A percentile compares a stretch with the other conserved stretches of the same genome.
Conservation (phyloP, 1,139 yeast species). For the Yamadazyma atmosphaerica region DNA sequence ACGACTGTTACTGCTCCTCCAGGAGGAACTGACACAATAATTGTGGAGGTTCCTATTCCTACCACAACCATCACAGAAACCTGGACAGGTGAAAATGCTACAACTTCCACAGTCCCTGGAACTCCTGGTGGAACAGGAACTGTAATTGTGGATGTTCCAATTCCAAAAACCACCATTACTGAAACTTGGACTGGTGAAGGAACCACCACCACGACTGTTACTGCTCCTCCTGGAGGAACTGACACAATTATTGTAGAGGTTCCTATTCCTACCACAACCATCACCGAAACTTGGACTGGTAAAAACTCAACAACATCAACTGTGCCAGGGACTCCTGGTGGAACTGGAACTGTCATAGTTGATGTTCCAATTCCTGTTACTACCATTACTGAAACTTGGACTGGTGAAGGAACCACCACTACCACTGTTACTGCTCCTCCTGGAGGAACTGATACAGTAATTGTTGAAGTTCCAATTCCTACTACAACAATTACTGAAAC, state of each 20-base stretch:
- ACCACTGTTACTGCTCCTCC: slow-evolving; percentile 13
- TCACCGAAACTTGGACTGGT: slow-evolving; percentile 13
- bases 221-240: background rate
- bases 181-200: background rate
- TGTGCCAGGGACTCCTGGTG: background rate
- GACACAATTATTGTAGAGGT: slow-evolving; percentile 12
- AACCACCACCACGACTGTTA: background rate
- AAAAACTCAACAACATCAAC: background rate
- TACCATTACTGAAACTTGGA: slow-evolving; percentile 4
- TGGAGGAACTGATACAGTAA: slow-evolving; percentile 18
- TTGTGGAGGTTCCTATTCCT: slow-evolving; percentile 6
- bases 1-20: background rate
- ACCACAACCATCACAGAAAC: slow-evolving; percentile 1
- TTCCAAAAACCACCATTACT: background rate
- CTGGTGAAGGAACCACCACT: slow-evolving; percentile 15
- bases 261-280: slow-evolving; percentile 16
- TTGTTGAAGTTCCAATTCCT: slow-evolving; percentile 4
- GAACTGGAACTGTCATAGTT: slow-evolving; percentile 6
- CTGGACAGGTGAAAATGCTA: slow-evolving; percentile 4
- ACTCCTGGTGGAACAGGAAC: background rate
- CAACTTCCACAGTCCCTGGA: background rate
- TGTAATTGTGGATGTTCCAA: background rate
- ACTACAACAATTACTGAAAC: slow-evolving; percentile 3
- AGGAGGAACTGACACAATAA: slow-evolving; percentile 1
- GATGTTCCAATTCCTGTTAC: background rate